Base-by-base conservation (phyloP, 2,329 filamentous ascomycete genomes). In the Xylariales sp. region DNA sequence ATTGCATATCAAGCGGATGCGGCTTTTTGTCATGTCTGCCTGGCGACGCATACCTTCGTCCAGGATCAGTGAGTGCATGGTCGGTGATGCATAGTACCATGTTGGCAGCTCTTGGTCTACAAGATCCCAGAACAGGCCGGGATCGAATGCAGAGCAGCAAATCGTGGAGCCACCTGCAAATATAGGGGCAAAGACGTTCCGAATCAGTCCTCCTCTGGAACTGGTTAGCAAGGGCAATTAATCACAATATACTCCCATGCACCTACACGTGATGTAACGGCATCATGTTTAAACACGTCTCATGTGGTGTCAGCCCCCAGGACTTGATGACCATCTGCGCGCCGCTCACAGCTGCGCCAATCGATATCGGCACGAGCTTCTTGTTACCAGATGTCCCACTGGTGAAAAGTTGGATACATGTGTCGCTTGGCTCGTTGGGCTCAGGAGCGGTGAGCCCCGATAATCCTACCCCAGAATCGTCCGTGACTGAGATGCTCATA, bases 231-330 rank as follows among this genome's bases (percentile, higher is more conserved):
- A 28, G 2, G 2, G 31, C 7, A 28, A 34, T n/a, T n/a, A n/a
- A n/a, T n/a, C n/a, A n/a, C 14, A 20, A 15, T 11, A 27, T 14
- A 12, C n/a, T 35, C 14, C 3, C 40, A 20, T 4, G 4, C 37
- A 64, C 70, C 61, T 62, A 73, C 68, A 76, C 62, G 54, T 78
- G 74, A 53, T 76, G 74, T 5, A 80, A 57, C 0, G 75, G 74
- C 74, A 79, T 79, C 70, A 78, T 76, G 51, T 79, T 78, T 18
- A 78, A 53, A 51, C 74, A 79, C 1, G 68, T 63, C 48, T 78
- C 74, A 1, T 56, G 52, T 2, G 61, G 51, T 1, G 57, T 65
- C 14, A 79, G 51, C 2, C 68, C 70, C 71, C 74, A 78, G 0
- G 72, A 76, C 14, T 74, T 66, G 20, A 76, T 69, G 4, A 77